Evolutionary conservation across 2,329 filamentous ascomycete species (phyloP).

Genomic region (Neurospora sp.): DNA sequence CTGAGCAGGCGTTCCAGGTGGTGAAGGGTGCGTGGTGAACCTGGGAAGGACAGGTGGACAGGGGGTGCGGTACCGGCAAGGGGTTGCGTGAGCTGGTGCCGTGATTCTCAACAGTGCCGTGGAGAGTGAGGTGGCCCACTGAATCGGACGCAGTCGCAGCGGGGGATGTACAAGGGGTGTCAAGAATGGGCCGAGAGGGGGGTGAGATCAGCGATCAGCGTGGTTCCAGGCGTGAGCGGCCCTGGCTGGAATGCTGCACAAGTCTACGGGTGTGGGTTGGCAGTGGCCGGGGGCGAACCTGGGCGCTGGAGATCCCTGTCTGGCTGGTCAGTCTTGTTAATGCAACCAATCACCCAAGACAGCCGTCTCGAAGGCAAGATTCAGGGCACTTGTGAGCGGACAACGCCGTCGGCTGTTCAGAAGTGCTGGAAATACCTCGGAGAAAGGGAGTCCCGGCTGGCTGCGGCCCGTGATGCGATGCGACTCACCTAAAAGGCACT

Average conservation of each 20-base stretch:
- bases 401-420: background rate
- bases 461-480: background rate
- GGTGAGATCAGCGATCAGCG: slow-evolving; percentile 17
- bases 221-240: slow-evolving; percentile 14
- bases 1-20: slow-evolving; percentile 24
- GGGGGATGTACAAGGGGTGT: background rate
- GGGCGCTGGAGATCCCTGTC: background rate
- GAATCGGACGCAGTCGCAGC: slow-evolving; percentile 7
- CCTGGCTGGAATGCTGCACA: slow-evolving; percentile 12
- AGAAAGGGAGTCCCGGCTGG: background rate
- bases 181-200: background rate
- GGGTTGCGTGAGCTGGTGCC: background rate
- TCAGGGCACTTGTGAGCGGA: slow-evolving; percentile 1
- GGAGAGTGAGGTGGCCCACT: slow-evolving; percentile 11
- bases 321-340: background rate
- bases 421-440: slow-evolving; percentile 9
- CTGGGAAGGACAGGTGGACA: slow-evolving; percentile 17
- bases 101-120: background rate
- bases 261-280: slow-evolving; percentile 4
- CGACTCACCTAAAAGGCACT: background rate
- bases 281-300: slow-evolving; percentile 12
- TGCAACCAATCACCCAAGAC: slow-evolving; percentile 12
- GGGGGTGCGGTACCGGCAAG: slow-evolving; percentile 7
- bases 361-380: background rate
- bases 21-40: slow-evolving; percentile 2